A percentile compares a stretch with the other conserved stretches of the same genome.
Conservation (phyloP, 2,329 filamentous ascomycete genomes). For the Hymenotorrendiella dingleyae region DNA sequence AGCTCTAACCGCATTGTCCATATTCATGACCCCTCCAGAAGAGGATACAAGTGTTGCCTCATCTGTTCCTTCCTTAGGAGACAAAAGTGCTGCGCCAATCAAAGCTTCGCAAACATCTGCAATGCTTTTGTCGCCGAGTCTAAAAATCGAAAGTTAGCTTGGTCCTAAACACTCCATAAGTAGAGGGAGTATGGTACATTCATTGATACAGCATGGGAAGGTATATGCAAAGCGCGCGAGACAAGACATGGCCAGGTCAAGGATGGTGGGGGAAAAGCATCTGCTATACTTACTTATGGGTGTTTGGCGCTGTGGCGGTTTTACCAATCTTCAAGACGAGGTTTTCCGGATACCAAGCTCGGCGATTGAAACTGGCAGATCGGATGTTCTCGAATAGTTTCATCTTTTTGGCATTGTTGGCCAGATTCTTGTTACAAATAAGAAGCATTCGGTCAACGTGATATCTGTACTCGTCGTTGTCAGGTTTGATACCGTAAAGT, state of each 20-base stretch:
- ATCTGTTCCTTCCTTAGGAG: slow-evolving; percentile 31
- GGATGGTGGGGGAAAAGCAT: no score
- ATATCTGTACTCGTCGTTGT: slow-evolving; percentile 77
- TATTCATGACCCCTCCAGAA: no score
- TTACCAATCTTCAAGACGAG: slow-evolving; percentile 71
- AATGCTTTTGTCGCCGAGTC: slow-evolving; percentile 80
- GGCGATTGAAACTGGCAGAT: slow-evolving; percentile 73
- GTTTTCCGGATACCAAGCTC: slow-evolving; percentile 77
- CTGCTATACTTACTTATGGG: no score
- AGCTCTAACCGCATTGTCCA: slow-evolving; percentile 54
- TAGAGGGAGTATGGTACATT: no score
- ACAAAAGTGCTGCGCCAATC: slow-evolving; percentile 76
- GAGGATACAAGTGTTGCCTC: no score
- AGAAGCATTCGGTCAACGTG: slow-evolving; percentile 89
- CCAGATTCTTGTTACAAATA: slow-evolving; percentile 86
- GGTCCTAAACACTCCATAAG: no score
- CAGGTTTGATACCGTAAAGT: slow-evolving; percentile 69
- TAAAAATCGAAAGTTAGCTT: no score
- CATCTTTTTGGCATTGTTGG: slow-evolving; percentile 64
- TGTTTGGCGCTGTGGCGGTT: slow-evolving; percentile 44
- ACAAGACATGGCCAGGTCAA: no score
- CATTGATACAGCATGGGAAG: no score
- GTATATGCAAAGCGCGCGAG: no score
- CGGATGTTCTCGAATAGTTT: slow-evolving; percentile 72
- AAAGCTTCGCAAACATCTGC: slow-evolving; percentile 93